Conservation (phyloP, 169 alveolate species). For the Plasmodium chabaudi region DNA sequence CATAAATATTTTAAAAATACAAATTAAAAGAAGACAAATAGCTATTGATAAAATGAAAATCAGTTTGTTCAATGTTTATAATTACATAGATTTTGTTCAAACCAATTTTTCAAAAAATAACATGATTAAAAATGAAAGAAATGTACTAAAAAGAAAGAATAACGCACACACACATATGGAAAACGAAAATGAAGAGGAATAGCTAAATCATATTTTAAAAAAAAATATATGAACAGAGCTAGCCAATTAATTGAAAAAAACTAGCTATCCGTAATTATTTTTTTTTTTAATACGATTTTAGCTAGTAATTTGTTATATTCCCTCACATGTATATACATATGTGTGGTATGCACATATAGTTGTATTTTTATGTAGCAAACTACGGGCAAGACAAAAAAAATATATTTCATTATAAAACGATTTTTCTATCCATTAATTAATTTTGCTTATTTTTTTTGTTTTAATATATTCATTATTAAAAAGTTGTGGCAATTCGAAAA, state of each 20-base stretch:
- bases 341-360: too few species aligned
- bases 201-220: neutral
- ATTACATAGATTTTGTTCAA: slow-evolving; percentile 65
- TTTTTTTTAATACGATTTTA: too few species aligned
- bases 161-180: neutral
- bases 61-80: slow-evolving; percentile 58
- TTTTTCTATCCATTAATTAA: neutral
- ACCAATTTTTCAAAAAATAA: slow-evolving; percentile 17
- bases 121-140: slow-evolving; percentile 30
- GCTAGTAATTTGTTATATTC: too few species aligned
- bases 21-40: slow-evolving; percentile 79
- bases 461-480: neutral
- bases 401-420: too few species aligned
- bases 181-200: neutral
- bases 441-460: too few species aligned
- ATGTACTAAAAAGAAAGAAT: slow-evolving; percentile 4
- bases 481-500: neutral
- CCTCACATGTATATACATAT: too few species aligned
- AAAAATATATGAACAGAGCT: neutral
- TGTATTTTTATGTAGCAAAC: too few species aligned
- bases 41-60: slow-evolving; percentile 84
- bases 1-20: slow-evolving; percentile 76
- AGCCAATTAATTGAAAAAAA: too few species aligned
- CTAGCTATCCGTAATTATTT: too few species aligned
- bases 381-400: too few species aligned